Conservation (phyloP, 495 filamentous ascomycete genomes). For the Paragyromitra xinjiangensis region DNA sequence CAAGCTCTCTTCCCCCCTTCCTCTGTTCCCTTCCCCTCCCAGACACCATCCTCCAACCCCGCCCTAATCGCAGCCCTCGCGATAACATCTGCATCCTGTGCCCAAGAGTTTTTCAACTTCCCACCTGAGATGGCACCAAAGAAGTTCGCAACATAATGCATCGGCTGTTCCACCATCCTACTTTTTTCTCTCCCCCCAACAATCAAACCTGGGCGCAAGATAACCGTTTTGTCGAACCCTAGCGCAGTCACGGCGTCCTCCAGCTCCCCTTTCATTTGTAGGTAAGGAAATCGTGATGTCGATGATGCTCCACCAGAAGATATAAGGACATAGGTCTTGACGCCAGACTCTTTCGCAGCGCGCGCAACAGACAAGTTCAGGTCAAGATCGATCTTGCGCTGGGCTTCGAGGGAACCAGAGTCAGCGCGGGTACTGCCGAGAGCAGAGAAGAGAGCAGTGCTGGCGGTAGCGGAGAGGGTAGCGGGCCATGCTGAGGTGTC, state of each 20-base stretch:
- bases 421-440: conserved; percentile 72
- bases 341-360: conserved; percentile 70
- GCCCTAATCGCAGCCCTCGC: conserved; percentile 75
- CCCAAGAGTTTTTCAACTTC: conserved; percentile 70
- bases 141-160: conserved; percentile 63
- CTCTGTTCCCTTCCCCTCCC: conserved; percentile 58
- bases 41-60: conserved; percentile 60
- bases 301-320: conserved; percentile 66
- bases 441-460: conserved; percentile 70
- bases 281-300: conserved; percentile 65
- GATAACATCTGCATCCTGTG: conserved; percentile 79
- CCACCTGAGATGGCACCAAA: conserved; percentile 62
- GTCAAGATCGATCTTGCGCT: conserved; percentile 80
- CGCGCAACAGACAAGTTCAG: conserved; percentile 74
- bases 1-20: conserved; percentile 64
- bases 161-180: conserved; percentile 63
- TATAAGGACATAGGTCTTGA: conserved; percentile 73
- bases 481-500: conserved; percentile 67
- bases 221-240: conserved; percentile 76
- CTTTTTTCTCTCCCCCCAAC: conserved; percentile 71
- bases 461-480: conserved; percentile 66
- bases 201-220: conserved; percentile 78
- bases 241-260: conserved; percentile 77
- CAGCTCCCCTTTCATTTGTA: conserved; percentile 80
- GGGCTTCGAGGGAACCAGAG: conserved; percentile 74